A percentile compares a stretch with the other conserved stretches of the same genome.
Conservation (phyloP, 2,329 filamentous ascomycete genomes). For the Aspergillus brunneoviolaceus region DNA sequence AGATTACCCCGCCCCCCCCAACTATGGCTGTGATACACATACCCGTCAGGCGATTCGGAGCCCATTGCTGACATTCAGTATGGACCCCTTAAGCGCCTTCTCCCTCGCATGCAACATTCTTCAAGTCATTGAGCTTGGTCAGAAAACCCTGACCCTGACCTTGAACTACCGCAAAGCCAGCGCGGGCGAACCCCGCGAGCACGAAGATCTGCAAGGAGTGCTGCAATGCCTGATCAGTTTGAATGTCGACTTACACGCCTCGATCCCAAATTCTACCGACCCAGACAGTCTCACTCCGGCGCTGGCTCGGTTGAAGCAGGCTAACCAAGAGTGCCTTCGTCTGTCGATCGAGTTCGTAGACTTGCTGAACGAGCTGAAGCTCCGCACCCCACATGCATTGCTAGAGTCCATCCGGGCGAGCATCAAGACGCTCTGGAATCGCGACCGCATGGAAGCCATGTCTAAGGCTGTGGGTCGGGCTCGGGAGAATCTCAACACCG, state of each 20-base stretch:
- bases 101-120: neutral
- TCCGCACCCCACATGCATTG: neutral
- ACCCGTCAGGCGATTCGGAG: no score
- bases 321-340: neutral
- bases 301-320: neutral
- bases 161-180: neutral
- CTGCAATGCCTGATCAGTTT: neutral
- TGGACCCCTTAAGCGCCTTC: neutral
- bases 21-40: no score
- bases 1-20: no score
- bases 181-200: neutral
- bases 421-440: neutral
- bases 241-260: neutral
- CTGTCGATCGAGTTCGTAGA: neutral
- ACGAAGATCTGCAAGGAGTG: neutral
- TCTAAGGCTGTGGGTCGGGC: neutral
- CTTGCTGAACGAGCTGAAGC: neutral
- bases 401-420: neutral
- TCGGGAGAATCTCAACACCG: neutral
- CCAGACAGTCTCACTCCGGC: neutral
- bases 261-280: neutral
- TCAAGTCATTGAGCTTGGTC: neutral
- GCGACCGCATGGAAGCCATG: neutral
- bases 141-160: neutral
- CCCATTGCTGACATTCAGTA: no score